Conservation (phyloP, 2,329 filamentous ascomycete species). For the Zalaria obscura region DNA sequence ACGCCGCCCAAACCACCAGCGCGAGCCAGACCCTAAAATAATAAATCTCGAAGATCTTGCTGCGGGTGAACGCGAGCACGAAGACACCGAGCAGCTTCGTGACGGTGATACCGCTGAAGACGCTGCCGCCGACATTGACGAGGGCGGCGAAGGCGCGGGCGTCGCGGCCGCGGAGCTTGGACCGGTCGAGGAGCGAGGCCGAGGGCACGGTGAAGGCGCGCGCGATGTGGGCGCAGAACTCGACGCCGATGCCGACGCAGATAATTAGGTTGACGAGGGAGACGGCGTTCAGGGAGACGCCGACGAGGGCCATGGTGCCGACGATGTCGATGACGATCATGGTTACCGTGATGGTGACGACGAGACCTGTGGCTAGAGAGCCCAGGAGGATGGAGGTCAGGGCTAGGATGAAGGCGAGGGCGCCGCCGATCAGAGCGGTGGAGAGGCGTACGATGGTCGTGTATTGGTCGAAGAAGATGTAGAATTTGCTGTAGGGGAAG, state of each 20-base stretch:
- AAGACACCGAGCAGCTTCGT: conserved; percentile 88
- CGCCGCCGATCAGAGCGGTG: conserved; percentile 64
- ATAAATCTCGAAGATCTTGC: conserved; percentile 99
- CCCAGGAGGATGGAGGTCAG: conserved; percentile 72
- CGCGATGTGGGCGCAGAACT: conserved; percentile 95
- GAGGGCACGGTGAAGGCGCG: conserved; percentile 92
- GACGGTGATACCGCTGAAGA: conserved; percentile 91
- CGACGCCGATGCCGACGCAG: conserved; percentile 88
- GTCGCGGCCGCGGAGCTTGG: conserved; percentile 66
- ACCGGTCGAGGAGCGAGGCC: conserved; percentile 64
- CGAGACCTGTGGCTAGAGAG: conserved; percentile 63
- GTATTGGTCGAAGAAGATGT: conserved; percentile 99
- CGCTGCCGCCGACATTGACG: conserved; percentile 85
- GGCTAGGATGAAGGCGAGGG: conserved; percentile 71
- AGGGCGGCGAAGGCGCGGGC: conserved; percentile 84
- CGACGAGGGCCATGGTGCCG: conserved; percentile 79
- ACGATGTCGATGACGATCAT: conserved; percentile 95
- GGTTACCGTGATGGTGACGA: conserved; percentile 73
- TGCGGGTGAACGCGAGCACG: conserved; percentile 85
- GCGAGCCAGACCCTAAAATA: conserved; percentile 96
- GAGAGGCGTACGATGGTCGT: conserved; percentile 70
- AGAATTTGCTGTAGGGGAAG: conserved; percentile 95
- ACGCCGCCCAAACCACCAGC: conserved; percentile 75
- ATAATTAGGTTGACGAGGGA: conserved; percentile 94
- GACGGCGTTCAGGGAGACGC: conserved; percentile 86